Evolutionary conservation across 345 rosid genomes (phyloP), one percentile per base, ranked within the genome.

Genomic region (Erucastrum elatum): DNA sequence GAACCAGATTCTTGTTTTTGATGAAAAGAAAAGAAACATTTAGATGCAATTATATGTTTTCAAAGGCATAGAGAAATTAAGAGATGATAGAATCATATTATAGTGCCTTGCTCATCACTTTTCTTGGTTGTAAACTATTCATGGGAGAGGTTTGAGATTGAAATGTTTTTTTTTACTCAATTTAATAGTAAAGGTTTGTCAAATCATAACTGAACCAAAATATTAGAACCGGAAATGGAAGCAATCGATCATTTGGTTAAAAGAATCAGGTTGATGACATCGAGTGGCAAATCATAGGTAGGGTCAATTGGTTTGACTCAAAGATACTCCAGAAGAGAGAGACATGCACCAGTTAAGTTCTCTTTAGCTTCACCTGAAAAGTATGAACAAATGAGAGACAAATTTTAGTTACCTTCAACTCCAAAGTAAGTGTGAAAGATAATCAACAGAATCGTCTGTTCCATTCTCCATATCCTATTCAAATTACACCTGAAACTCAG

Each of bases 271-370:
- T 89, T 77, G 16, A 91, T 86, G 53, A 90, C 94, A 81, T 91
- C 90, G 30, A 91, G 88, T 0, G 99, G 98, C 84, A 95, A 83
- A 6, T 96, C 99, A 68, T 90, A 86, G 73, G 98, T 96, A 44
- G 98, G 96, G 83, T 94, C 97, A 62, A 89, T 82, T 56, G 96
- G 83, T 79, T 91, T 93, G 66, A 93, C 51, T 81, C 97, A 98
- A n/a, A 90, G 88, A 82, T 87, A 91, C 80, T 90, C 96, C 9
- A 93, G 97, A 29, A 29, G 31, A 29, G 31, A 29, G 3, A 29
- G 21, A 0, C 21, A 21, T 21, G 21, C 21, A 21, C 21, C 21
- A 21, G 21, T 21, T 21, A 21, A 21, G 21, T 21, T 21, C 21
- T 21, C 21, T 21, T 21, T 21, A 21, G 21, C 21, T 21, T 21